Evolutionary conservation across 176 grass and related monocot species (phyloP).

Genomic region (Typha latifolia): DNA sequence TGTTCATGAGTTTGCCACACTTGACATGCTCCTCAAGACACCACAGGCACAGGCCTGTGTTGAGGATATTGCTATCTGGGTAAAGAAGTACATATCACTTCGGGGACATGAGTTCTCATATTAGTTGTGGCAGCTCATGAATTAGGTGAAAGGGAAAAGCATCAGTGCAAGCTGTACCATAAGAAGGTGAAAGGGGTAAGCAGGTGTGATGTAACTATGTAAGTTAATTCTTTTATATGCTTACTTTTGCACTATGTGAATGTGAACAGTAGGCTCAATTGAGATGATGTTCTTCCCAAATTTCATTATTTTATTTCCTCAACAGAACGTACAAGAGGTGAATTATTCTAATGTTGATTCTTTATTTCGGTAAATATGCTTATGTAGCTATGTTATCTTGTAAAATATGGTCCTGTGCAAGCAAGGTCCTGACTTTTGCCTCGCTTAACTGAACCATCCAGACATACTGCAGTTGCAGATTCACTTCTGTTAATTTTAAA

Average conservation of each 20-base stretch:
- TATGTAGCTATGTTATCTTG: no score
- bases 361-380: no score
- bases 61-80: slow-evolving; percentile 88
- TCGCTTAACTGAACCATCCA: no score
- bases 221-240: not conserved
- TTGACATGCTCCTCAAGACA: slow-evolving; percentile 85
- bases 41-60: slow-evolving; percentile 79
- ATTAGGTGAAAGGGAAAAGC: slow-evolving; percentile 31
- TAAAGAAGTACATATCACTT: slow-evolving; percentile 92
- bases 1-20: slow-evolving; percentile 75
- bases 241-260: slow-evolving; percentile 1
- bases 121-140: slow-evolving; percentile 38
- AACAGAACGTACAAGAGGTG: not conserved
- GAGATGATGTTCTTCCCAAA: not conserved
- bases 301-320: not conserved
- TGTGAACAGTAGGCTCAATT: not conserved
- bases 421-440: no score
- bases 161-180: not conserved
- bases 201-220: not conserved
- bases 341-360: no score
- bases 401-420: no score
- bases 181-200: not conserved
- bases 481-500: no score
- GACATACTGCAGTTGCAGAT: no score
- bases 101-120: slow-evolving; percentile 87